A percentile compares a stretch with the other conserved stretches of the same genome.
These are phyloP conservation scores for Ramaria sp. DNA, from an alignment of 768 basidiomycete species.

Conservation along the genomic window DNA sequence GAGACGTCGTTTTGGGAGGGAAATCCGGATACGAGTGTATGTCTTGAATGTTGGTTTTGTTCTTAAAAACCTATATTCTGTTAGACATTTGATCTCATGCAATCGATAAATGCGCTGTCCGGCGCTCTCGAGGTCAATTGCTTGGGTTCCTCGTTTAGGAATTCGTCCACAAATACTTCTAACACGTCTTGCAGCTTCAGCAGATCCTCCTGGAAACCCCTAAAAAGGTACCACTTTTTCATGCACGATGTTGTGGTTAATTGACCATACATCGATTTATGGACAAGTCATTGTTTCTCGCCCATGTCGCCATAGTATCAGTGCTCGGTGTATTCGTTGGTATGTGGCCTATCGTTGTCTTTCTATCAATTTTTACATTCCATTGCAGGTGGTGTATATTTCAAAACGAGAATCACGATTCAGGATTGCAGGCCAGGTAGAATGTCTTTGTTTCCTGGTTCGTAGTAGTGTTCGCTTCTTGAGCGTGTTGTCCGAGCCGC, in stretches of 20 bases:
- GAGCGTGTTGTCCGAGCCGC: slow-evolving; percentile 86
- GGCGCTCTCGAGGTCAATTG: slow-evolving; percentile 67
- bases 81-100: slow-evolving; percentile 35
- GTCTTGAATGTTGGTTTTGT: slow-evolving; percentile 4
- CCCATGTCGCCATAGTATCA: slow-evolving; percentile 61
- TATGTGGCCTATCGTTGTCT: slow-evolving; percentile 22
- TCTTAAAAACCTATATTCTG: not conserved
- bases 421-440: too few species aligned
- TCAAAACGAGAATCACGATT: slow-evolving; percentile 64
- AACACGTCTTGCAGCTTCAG: slow-evolving; percentile 66
- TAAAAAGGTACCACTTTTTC: slow-evolving; percentile 43
- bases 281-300: slow-evolving; percentile 73
- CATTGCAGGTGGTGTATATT: slow-evolving; percentile 70
- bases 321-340: slow-evolving; percentile 83
- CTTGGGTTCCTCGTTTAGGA: slow-evolving; percentile 27
- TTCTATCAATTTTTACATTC: not conserved
- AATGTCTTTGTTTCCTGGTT: too few species aligned
- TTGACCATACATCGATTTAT: slow-evolving; percentile 24
- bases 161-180: too few species aligned
- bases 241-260: not conserved
- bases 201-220: slow-evolving; percentile 62
- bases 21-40: slow-evolving; percentile 13
- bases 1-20: slow-evolving; percentile 70
- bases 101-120: slow-evolving; percentile 49
- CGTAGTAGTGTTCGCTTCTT: too few species aligned